A percentile compares a stretch with the other conserved stretches of the same genome.
Conservation (phyloP, 2,329 filamentous ascomycete genomes). For the Chrysosporium queenslandicum region DNA sequence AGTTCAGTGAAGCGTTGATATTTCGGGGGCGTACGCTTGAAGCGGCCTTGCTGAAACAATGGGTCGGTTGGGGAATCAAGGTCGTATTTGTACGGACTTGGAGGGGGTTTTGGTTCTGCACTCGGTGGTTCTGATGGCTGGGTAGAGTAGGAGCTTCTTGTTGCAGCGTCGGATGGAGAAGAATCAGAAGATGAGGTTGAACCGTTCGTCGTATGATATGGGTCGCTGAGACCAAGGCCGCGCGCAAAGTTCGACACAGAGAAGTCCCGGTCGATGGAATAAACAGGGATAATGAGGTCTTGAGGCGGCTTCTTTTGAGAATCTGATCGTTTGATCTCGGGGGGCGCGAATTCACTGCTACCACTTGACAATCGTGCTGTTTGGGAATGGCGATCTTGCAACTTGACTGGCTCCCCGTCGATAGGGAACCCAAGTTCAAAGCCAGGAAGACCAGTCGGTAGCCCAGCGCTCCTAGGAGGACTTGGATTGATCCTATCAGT, state of each 20-base stretch:
- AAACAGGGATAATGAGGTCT: conserved; percentile 5
- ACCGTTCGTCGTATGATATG: conserved; percentile 54
- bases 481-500: conserved; percentile 31
- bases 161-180: conserved; percentile 49
- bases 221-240: conserved; percentile 43
- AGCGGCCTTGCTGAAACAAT: conserved; percentile 33
- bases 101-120: conserved; percentile 23
- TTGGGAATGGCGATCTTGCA: conserved; percentile 4
- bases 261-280: conserved; percentile 21
- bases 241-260: conserved; percentile 35
- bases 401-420: not conserved
- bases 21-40: conserved; percentile 19
- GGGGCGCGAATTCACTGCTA: not conserved
- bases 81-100: conserved; percentile 15
- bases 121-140: conserved; percentile 38
- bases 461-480: not conserved
- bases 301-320: not conserved
- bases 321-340: not conserved
- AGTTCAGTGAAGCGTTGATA: conserved; percentile 19
- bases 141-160: conserved; percentile 53
- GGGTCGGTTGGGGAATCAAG: conserved; percentile 43
- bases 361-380: not conserved
- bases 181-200: conserved; percentile 58
- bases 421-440: conserved; percentile 8
- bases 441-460: conserved; percentile 2